phyloP scores from a whole-genome alignment of 2,329 filamentous ascomycete genomes.

The Claviceps citrina region DNA sequence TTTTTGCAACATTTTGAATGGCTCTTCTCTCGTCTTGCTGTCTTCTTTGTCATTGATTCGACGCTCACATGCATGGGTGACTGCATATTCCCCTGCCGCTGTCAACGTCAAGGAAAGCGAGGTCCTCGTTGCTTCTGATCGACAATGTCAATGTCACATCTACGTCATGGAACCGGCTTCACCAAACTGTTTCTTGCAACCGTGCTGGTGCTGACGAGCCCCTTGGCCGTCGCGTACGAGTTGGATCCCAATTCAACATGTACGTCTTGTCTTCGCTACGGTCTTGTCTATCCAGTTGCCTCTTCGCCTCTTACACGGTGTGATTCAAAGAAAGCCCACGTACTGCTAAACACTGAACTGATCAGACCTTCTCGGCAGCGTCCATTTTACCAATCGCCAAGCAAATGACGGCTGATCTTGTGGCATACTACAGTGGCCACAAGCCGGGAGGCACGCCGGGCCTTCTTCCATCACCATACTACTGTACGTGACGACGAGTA shows the following conservation, averaged over 20 bases:
- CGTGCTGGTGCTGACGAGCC: constrained; percentile 6
- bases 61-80: not conserved
- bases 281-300: too few species aligned
- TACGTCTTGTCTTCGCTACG: too few species aligned
- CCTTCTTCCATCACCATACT: constrained; percentile 37
- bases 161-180: not conserved
- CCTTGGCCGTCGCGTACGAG: constrained; percentile 18
- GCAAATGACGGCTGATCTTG: constrained; percentile 35
- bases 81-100: not conserved
- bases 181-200: not conserved
- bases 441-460: constrained; percentile 35
- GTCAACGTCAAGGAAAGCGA: not conserved
- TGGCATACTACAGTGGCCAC: constrained; percentile 29
- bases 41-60: not conserved
- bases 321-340: not conserved
- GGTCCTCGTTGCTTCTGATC: not conserved
- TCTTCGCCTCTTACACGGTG: too few species aligned
- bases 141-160: not conserved
- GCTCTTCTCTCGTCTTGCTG: not conserved
- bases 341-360: constrained; percentile 2
- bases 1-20: not conserved
- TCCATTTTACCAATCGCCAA: constrained; percentile 35
- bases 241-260: constrained; percentile 23
- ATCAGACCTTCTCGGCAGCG: constrained; percentile 21
- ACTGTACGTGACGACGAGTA: constrained; percentile 26